Evolutionary conservation across 805 yeast genomes (phyloP).

Genomic region (Candida coquimbonensis): DNA sequence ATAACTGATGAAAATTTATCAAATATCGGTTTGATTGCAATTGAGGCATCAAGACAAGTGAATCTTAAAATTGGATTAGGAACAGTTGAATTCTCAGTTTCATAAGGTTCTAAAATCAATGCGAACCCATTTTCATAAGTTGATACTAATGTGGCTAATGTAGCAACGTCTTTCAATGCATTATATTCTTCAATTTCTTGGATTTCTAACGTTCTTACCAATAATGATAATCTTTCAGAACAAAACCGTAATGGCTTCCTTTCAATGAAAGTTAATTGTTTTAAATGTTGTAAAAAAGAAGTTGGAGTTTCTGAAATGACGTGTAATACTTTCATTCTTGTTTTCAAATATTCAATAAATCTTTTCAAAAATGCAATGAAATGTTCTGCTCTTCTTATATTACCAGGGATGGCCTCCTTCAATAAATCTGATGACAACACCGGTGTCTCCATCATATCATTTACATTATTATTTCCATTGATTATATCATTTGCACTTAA

Average conservation of each 20-base stretch:
- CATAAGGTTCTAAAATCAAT: conserved; percentile 90
- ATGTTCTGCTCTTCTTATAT: conserved; percentile 94
- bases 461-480: conserved; percentile 52
- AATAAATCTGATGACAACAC: conserved; percentile 78
- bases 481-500: conserved; percentile 72
- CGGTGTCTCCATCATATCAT: conserved; percentile 79
- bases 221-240: conserved; percentile 79
- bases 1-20: conserved; percentile 88
- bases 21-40: conserved; percentile 95
- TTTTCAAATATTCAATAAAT: conserved; percentile 88
- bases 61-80: conserved; percentile 94
- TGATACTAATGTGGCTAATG: conserved; percentile 92
- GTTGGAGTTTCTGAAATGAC: conserved; percentile 97
- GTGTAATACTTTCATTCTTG: conserved; percentile 95
- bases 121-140: conserved; percentile 93
- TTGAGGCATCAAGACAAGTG: conserved; percentile 94
- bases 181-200: conserved; percentile 85
- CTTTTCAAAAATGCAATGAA: conserved; percentile 89
- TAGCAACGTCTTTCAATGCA: conserved; percentile 91
- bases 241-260: conserved; percentile 87
- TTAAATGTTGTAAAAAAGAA: conserved; percentile 86
- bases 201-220: conserved; percentile 85
- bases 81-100: conserved; percentile 86
- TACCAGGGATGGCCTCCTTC: conserved; percentile 94
- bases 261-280: conserved; percentile 89